Evolutionary conservation across 176 grass and related monocot species (phyloP), one percentile per base, ranked within the genome.

Genomic region (Musa beccarii): DNA sequence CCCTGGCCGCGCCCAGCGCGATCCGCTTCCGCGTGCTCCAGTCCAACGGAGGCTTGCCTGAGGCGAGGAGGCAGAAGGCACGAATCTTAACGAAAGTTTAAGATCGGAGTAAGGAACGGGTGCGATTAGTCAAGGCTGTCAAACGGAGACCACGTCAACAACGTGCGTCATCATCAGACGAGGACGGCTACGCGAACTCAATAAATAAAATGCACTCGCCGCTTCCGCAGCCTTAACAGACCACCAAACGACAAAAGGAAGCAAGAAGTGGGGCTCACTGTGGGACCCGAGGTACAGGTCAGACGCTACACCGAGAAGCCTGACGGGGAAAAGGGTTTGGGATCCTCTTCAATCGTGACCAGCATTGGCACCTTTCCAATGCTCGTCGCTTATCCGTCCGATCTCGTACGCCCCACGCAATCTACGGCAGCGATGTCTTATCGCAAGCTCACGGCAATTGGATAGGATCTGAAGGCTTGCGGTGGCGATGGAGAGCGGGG

Each of bases 31-130:
- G 79, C 67, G 84, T 63, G 29, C 78, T 61, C 89, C 89, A 92
- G 23, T 84, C 89, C 89, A 92, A 29, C 76, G 89, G 14, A 67
- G 89, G 89, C 86, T 89, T 92, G 28, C 76, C 89, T 92, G 73
- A 0, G 1, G 13, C 52, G 10, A 73, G 11, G 11, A 53, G 17
- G 2, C 66, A 16, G 10, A 73, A 54, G n/a, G 24, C 14, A 8
- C 66, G 53, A 28, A 73, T 28, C 7, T 25, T 14, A 55, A 13
- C 15, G 20, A 53, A 9, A 19, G 22, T 22, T 21, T 6, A 6
- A 12, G 29, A 76, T 15, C 21, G 19, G 17, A 76, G 26, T 19
- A 11, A 22, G 10, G 16, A 29, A 2, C 11, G 16, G 1, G 21
- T 17, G 54, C 2, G 73, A 52, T 49, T 49, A 49, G 70, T 53